These are phyloP conservation scores for Tylopilus balloui DNA, from an alignment of 768 basidiomycete species.

Conservation along the genomic window DNA sequence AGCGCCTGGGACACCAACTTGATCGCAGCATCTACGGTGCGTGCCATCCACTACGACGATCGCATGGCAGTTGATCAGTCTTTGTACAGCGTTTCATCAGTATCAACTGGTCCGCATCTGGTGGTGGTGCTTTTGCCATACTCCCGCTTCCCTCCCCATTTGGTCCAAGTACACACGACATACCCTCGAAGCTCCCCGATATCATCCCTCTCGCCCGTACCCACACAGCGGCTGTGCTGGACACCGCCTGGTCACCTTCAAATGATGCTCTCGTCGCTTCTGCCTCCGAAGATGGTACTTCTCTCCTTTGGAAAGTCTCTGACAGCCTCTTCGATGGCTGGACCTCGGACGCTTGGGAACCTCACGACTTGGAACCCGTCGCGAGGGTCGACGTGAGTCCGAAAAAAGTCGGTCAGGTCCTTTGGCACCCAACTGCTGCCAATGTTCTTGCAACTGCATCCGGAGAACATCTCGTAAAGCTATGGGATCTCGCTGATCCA, in stretches of 20 bases:
- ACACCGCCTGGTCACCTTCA: conserved; percentile 96
- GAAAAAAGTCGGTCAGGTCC: conserved; percentile 89
- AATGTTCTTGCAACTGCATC: conserved; percentile 79
- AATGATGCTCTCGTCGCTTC: conserved; percentile 89
- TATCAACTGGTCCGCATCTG: conserved; percentile 91
- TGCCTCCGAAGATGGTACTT: conserved; percentile 90
- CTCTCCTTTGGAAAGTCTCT: conserved; percentile 87
- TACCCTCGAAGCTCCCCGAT: conserved; percentile 85
- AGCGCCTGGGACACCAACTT: conserved; percentile 97
- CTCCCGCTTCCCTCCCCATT: conserved; percentile 80
- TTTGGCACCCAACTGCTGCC: conserved; percentile 88
- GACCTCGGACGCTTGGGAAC: conserved; percentile 78
- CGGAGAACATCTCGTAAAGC: conserved; percentile 82
- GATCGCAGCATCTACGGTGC: conserved; percentile 75
- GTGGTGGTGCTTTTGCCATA: conserved; percentile 93
- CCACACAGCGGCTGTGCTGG: conserved; percentile 79
- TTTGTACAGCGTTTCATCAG: conserved; percentile 70
- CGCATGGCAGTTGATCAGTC: not conserved
- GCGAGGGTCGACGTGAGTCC: conserved; percentile 71
- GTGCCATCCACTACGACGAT: not conserved
- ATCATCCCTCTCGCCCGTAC: conserved; percentile 87
- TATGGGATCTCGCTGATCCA: conserved; percentile 85
- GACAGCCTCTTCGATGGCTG: conserved; percentile 70
- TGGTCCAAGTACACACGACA: conserved; percentile 41
- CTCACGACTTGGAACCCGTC: conserved; percentile 83